Percentiles rank a stretch among this genome's conserved stretches.
phyloP scores from a whole-genome alignment of 2,329 filamentous ascomycete genomes.

The Xylariales sp. region DNA sequence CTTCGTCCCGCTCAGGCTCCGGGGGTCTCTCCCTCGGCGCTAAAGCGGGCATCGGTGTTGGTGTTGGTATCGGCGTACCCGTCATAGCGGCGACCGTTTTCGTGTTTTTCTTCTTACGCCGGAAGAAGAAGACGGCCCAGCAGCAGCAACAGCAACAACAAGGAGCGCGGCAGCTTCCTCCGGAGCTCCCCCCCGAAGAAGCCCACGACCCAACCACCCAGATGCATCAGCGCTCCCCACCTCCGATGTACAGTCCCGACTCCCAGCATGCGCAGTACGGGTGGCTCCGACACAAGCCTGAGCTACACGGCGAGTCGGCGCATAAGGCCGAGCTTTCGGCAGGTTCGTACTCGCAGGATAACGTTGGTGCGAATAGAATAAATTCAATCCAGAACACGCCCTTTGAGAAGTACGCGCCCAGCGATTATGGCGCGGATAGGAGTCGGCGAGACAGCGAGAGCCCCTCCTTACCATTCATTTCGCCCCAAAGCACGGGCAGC shows the following conservation, averaged over 20 bases:
- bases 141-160: constrained; percentile 25
- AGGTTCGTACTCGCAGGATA: constrained; percentile 8
- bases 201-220: constrained; percentile 16
- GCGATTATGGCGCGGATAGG: constrained; percentile 14
- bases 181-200: constrained; percentile 28
- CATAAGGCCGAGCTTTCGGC: constrained; percentile 39
- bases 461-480: constrained; percentile 20
- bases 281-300: constrained; percentile 37
- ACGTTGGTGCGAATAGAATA: constrained; percentile 14
- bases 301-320: constrained; percentile 39
- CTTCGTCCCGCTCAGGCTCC: constrained; percentile 16
- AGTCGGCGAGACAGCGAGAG: constrained; percentile 22
- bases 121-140: constrained; percentile 30
- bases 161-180: constrained; percentile 12
- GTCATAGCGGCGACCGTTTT: constrained; percentile 34
- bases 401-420: constrained; percentile 25
- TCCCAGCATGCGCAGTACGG: constrained; percentile 29
- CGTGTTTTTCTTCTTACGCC: constrained; percentile 36
- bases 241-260: constrained; percentile 35
- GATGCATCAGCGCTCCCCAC: constrained; percentile 33
- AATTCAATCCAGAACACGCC: constrained; percentile 32
- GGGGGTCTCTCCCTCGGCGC: constrained; percentile 36
- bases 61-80: constrained; percentile 40
- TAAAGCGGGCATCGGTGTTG: constrained; percentile 41
- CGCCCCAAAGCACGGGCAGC: constrained; percentile 32